A percentile compares a stretch with the other conserved stretches of the same genome.
phyloP scores from a whole-genome alignment of 2,329 filamentous ascomycete genomes.

The Venturiaceae sp. region DNA sequence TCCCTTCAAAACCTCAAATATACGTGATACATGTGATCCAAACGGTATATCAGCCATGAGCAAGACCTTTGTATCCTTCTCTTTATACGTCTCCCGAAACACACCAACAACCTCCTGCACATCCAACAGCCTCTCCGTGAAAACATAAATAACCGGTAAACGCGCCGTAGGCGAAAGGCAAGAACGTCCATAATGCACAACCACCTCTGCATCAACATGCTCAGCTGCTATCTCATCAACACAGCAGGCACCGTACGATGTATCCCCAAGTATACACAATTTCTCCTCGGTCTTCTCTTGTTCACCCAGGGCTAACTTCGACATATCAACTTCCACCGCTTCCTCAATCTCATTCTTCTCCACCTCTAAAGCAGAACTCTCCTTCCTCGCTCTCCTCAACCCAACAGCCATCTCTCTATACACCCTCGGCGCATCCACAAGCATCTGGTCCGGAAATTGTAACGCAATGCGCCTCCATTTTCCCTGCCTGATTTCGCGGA shows the following conservation, averaged over 20 bases:
- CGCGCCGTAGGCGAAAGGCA: slow-evolving; percentile 85
- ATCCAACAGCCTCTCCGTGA: slow-evolving; percentile 64
- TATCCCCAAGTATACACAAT: slow-evolving; percentile 85
- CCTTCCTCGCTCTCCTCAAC: slow-evolving; percentile 19
- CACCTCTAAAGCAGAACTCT: not conserved
- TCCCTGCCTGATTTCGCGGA: slow-evolving; percentile 61
- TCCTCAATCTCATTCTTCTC: slow-evolving; percentile 5
- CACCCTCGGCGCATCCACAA: slow-evolving; percentile 74
- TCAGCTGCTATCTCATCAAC: slow-evolving; percentile 96
- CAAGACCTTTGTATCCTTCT: slow-evolving; percentile 55
- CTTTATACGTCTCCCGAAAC: slow-evolving; percentile 61
- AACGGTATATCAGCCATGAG: slow-evolving; percentile 89
- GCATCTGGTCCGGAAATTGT: slow-evolving; percentile 94
- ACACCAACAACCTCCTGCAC: slow-evolving; percentile 46
- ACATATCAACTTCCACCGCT: not conserved
- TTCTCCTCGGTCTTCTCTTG: slow-evolving; percentile 28
- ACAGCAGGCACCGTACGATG: slow-evolving; percentile 93
- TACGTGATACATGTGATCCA: slow-evolving; percentile 56
- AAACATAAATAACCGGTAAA: slow-evolving; percentile 83
- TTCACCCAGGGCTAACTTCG: not conserved
- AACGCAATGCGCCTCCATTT: slow-evolving; percentile 71
- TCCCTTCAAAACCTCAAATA: slow-evolving; percentile 46
- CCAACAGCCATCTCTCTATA: slow-evolving; percentile 54
- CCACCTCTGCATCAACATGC: slow-evolving; percentile 80
- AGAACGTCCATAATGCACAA: slow-evolving; percentile 88